phyloP scores from a whole-genome alignment of 1,139 yeast genomes.

The Scheffersomyces titani region DNA sequence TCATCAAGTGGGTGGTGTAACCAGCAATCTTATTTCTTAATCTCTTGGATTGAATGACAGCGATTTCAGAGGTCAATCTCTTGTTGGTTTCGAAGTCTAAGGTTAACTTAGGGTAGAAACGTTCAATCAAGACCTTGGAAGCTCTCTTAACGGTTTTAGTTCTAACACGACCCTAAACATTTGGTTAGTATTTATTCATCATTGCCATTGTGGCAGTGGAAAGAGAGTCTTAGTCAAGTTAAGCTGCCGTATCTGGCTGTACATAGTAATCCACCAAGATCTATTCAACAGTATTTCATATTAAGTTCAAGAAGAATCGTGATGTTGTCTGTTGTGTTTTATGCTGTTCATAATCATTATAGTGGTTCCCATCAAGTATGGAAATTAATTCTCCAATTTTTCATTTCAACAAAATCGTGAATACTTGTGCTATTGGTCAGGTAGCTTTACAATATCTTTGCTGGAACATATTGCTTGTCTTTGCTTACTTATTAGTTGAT shows the following conservation, averaged over 20 bases:
- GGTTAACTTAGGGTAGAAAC: slow-evolving; percentile 99
- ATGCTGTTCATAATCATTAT: background rate
- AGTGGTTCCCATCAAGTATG: background rate
- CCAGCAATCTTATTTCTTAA: slow-evolving; percentile 99
- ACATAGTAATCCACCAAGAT: background rate
- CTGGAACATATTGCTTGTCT: background rate
- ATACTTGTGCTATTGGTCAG: background rate
- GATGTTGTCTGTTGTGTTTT: background rate
- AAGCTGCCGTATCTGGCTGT: background rate
- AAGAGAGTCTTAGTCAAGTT: background rate
- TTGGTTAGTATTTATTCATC: slow-evolving; percentile 22
- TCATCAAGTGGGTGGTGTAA: slow-evolving; percentile 99
- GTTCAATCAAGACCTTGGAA: slow-evolving; percentile 99
- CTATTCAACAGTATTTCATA: no score
- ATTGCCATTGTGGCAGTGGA: background rate
- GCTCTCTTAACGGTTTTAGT: slow-evolving; percentile 99
- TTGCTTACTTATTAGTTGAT: background rate
- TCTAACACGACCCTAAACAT: slow-evolving; percentile 90
- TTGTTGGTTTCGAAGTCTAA: slow-evolving; percentile 99
- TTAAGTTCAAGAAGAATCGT: no score
- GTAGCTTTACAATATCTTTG: background rate
- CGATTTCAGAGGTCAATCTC: slow-evolving; percentile 98
- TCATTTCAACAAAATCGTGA: background rate
- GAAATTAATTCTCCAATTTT: background rate
- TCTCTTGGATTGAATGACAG: slow-evolving; percentile 99